These are phyloP conservation scores for Mortierella sp. DNA, from an alignment of 371 early-diverging fungal genomes.

Conservation along the genomic window DNA sequence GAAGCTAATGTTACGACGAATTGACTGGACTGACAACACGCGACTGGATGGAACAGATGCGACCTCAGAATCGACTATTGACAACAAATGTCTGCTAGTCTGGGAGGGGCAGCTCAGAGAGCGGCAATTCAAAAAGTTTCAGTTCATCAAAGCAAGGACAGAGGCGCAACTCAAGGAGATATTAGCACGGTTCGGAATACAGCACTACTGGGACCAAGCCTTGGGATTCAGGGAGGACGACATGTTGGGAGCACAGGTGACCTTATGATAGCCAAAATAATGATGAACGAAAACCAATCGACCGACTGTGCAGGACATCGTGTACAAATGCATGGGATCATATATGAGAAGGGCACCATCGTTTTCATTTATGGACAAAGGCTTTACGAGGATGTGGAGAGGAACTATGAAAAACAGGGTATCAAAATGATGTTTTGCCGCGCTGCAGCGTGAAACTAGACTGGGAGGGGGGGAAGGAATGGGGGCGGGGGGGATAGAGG, in stretches of 20 bases:
- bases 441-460: too few species aligned
- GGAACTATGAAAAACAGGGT: too few species aligned
- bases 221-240: conserved; percentile 49
- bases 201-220: conserved; percentile 51
- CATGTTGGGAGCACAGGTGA: conserved; percentile 42
- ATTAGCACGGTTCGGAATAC: conserved; percentile 20
- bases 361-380: too few species aligned
- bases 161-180: conserved; percentile 62
- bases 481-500: too few species aligned
- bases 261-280: too few species aligned
- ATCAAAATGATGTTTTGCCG: too few species aligned
- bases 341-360: too few species aligned
- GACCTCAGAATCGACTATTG: conserved; percentile 53
- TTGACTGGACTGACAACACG: conserved; percentile 87
- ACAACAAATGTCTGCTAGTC: conserved; percentile 86
- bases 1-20: conserved; percentile 94
- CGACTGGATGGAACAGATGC: conserved; percentile 50
- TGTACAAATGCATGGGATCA: too few species aligned
- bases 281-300: too few species aligned
- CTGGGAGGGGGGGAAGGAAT: too few species aligned
- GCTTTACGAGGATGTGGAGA: too few species aligned
- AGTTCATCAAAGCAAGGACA: conserved; percentile 76
- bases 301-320: too few species aligned
- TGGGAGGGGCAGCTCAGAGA: conserved; percentile 93
- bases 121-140: conserved; percentile 82